Conservation (phyloP, 1,139 yeast species). For the Candida pseudoviswanathii region DNA sequence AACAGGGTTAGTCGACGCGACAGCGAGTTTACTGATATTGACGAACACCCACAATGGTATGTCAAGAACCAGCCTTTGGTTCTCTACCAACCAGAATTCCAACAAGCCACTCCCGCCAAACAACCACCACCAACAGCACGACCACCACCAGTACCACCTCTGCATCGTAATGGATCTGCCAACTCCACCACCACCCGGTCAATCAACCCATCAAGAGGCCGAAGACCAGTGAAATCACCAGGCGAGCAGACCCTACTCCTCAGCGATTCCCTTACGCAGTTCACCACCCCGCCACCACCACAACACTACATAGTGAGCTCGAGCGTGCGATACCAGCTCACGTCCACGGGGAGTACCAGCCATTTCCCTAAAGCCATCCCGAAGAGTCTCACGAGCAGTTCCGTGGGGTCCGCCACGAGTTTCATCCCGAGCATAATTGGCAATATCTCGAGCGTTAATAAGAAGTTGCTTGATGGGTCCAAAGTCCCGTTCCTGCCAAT, state of each 20-base stretch:
- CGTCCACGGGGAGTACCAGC: background rate
- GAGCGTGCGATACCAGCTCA: slow-evolving; percentile 3
- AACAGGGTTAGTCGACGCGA: background rate
- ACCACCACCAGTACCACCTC: background rate
- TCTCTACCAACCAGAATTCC: slow-evolving; percentile 13
- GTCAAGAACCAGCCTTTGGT: slow-evolving; percentile 22
- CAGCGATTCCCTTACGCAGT: slow-evolving; percentile 1
- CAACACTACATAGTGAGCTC: slow-evolving; percentile 10
- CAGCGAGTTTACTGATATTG: background rate
- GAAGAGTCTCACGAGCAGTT: slow-evolving; percentile 7
- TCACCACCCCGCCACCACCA: slow-evolving; percentile 14
- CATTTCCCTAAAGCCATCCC: slow-evolving; percentile 3
- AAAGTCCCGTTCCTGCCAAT: slow-evolving; percentile 47
- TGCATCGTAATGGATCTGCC: background rate
- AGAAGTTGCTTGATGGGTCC: slow-evolving; percentile 37
- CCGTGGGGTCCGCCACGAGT: slow-evolving; percentile 27
- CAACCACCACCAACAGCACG: slow-evolving; percentile 1
- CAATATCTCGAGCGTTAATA: slow-evolving; percentile 39
- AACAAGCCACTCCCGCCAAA: background rate
- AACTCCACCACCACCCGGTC: slow-evolving; percentile 1
- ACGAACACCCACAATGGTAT: slow-evolving; percentile 42
- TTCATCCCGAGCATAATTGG: slow-evolving; percentile 46
- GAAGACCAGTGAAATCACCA: slow-evolving; percentile 9
- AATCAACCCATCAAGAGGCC: slow-evolving; percentile 10
- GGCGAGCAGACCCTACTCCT: slow-evolving; percentile 5